phyloP scores from a whole-genome alignment of 208 protist species.

The Leishmania turanica region DNA sequence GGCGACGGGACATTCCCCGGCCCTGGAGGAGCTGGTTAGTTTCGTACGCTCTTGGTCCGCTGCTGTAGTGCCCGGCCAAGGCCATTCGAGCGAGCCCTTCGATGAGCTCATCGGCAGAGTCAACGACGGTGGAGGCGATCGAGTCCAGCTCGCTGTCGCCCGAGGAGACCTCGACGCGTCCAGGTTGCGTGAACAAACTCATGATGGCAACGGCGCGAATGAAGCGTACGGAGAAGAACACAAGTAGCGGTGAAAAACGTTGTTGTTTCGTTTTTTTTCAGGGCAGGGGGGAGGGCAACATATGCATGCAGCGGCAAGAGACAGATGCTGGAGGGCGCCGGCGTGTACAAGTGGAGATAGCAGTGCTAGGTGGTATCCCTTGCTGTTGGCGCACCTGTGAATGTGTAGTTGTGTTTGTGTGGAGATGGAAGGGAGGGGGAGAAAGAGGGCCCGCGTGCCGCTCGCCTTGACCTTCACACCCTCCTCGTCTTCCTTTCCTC shows the following conservation, averaged over 20 bases:
- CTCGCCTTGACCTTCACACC: neutral
- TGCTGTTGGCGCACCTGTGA: neutral
- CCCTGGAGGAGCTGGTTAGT: constrained; percentile 25
- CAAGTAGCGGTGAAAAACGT: neutral
- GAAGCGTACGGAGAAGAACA: neutral
- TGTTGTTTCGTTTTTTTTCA: neutral
- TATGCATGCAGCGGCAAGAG: neutral
- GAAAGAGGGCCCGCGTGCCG: neutral
- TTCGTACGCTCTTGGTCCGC: constrained; percentile 19
- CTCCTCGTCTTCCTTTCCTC: neutral
- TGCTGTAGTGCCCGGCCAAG: constrained; percentile 32
- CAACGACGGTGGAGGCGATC: constrained; percentile 28
- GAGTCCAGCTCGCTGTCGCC: constrained; percentile 34
- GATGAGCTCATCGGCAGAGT: constrained; percentile 44
- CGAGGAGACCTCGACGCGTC: constrained; percentile 40
- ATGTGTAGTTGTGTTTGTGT: neutral
- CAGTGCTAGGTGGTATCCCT: neutral
- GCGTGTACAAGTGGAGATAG: neutral
- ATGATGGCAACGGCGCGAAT: constrained; percentile 13
- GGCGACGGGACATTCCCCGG: constrained; percentile 23
- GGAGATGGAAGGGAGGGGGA: neutral
- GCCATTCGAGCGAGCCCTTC: constrained; percentile 31
- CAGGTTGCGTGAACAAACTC: constrained; percentile 55
- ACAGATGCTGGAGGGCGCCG: neutral
- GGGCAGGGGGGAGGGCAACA: no score